phyloP scores from a whole-genome alignment of 208 protist genomes.

The Kentomonas sorsogonicus region DNA sequence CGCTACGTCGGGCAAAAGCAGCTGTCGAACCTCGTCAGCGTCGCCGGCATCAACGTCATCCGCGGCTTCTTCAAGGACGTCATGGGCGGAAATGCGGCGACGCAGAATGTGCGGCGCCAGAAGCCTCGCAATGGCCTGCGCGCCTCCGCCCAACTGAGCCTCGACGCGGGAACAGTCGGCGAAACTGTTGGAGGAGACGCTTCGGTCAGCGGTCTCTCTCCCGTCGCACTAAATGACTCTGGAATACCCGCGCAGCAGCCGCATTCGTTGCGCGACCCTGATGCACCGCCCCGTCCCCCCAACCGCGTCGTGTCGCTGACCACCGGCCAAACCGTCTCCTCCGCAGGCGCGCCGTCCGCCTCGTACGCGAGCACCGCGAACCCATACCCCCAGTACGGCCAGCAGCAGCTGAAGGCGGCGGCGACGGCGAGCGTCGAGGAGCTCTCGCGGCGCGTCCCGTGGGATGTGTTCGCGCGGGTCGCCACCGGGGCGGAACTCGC shows the following conservation, averaged over 20 bases:
- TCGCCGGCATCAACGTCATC: conserved; percentile 65
- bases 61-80: conserved; percentile 69
- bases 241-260: no score
- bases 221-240: no score
- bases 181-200: no score
- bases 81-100: conserved; percentile 24
- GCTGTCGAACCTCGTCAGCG: conserved; percentile 67
- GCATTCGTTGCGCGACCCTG: no score
- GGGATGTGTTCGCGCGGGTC: background rate
- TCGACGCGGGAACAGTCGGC: background rate
- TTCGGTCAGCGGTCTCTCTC: no score
- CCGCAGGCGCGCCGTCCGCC: no score
- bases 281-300: no score
- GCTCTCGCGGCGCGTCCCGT: background rate
- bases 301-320: no score
- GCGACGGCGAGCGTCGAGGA: background rate
- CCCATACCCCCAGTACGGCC: no score
- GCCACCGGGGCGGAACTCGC: background rate
- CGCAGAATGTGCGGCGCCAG: conserved; percentile 18
- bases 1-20: conserved; percentile 42
- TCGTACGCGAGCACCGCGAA: no score
- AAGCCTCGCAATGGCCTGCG: conserved; percentile 40
- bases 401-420: no score
- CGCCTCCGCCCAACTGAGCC: conserved; percentile 1
- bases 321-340: no score